Evolutionary conservation across 768 basidiomycete species (phyloP).

Genomic region (Tremella fuciformis): DNA sequence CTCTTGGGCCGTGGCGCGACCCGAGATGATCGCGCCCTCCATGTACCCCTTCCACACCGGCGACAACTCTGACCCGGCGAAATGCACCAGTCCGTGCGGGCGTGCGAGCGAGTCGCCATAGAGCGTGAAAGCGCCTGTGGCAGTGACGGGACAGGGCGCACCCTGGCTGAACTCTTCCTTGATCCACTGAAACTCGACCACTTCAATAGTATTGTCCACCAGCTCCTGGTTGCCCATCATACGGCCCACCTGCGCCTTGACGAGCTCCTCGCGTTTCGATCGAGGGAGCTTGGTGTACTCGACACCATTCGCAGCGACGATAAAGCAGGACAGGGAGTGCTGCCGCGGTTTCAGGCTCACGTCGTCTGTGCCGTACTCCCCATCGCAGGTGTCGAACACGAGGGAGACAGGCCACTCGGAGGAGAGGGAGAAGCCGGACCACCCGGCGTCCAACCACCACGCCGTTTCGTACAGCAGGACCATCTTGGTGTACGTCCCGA

Average conservation of each 20-base stretch:
- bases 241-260: not conserved
- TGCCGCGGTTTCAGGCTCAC: not conserved
- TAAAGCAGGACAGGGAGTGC: not conserved
- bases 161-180: constrained; percentile 2
- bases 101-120: constrained; percentile 1
- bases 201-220: constrained; percentile 1
- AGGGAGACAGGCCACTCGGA: constrained; percentile 1
- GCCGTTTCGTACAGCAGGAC: constrained; percentile 2
- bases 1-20: not conserved
- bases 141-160: constrained; percentile 1
- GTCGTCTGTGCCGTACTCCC: constrained; percentile 4
- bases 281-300: not conserved
- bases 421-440: not conserved
- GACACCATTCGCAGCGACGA: not conserved
- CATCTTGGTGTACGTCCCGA: constrained; percentile 2
- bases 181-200: constrained; percentile 6
- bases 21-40: constrained; percentile 8
- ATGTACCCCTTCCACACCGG: constrained; percentile 9
- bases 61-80: constrained; percentile 7
- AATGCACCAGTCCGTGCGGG: constrained; percentile 6
- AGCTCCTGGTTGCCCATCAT: constrained; percentile 3
- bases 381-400: constrained; percentile 3
- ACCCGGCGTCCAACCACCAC: constrained; percentile 1
- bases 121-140: not conserved
- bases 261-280: not conserved